Evolutionary conservation across 768 basidiomycete genomes (phyloP).

Genomic region (Coprinopsis strossmayeri): DNA sequence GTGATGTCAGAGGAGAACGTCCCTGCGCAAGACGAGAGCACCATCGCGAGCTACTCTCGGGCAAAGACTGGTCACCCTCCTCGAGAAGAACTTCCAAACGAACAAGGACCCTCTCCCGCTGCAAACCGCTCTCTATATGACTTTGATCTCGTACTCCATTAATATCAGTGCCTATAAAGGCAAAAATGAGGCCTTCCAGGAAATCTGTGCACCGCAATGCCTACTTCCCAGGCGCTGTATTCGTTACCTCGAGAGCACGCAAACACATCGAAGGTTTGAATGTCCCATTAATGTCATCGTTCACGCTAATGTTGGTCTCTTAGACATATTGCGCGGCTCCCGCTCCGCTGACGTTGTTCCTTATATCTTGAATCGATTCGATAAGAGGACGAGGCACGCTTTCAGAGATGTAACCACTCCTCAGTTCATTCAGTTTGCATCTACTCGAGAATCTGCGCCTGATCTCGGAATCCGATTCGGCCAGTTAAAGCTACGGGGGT

Average conservation of each 20-base stretch:
- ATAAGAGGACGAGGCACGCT: constrained; percentile 33
- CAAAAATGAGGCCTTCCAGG: constrained; percentile 20
- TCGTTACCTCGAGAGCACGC: constrained; percentile 25
- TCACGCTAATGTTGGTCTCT: not conserved
- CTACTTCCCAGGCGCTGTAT: constrained; percentile 35
- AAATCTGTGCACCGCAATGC: constrained; percentile 21
- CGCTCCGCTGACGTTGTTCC: constrained; percentile 30
- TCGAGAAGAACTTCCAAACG: constrained; percentile 27
- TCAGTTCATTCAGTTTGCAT: constrained; percentile 35
- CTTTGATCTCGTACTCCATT: constrained; percentile 38
- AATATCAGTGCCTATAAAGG: constrained; percentile 34
- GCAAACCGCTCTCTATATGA: constrained; percentile 6
- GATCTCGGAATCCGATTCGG: constrained; percentile 32
- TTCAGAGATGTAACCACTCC: constrained; percentile 28
- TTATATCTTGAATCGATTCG: constrained; percentile 32
- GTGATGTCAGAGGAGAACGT: constrained; percentile 6
- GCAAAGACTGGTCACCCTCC: not conserved
- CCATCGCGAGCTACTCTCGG: not conserved
- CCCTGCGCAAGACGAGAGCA: not conserved
- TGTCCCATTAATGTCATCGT: no score
- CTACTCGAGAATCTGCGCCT: constrained; percentile 29
- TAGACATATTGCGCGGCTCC: constrained; percentile 30
- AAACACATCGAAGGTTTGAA: constrained; percentile 1
- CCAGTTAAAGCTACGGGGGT: constrained; percentile 31
- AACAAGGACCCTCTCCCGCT: constrained; percentile 4